Evolutionary conservation across 352 stramenopile genomes (phyloP).

Genomic region (Pythium periplocum): DNA sequence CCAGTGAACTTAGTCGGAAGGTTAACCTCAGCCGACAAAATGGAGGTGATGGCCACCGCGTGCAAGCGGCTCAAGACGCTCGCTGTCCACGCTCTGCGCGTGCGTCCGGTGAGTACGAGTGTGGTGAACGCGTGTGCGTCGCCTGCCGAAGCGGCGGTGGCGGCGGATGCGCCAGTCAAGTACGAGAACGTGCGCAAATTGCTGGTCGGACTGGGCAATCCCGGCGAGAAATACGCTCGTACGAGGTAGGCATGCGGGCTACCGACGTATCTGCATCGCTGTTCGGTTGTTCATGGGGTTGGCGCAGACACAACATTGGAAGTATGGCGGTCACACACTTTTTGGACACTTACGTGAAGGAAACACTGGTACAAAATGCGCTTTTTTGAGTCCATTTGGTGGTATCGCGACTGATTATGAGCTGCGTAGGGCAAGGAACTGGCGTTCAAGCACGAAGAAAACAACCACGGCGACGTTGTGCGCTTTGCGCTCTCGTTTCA

Average conservation of each 20-base stretch:
- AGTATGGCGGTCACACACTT: conserved; percentile 62
- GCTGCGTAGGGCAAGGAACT: conserved; percentile 32
- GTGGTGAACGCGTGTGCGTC: neutral
- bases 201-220: conserved; percentile 81
- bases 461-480: conserved; percentile 60
- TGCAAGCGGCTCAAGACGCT: conserved; percentile 21
- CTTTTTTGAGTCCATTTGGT: neutral
- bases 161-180: conserved; percentile 20
- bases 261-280: neutral
- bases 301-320: conserved; percentile 73
- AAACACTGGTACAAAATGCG: conserved; percentile 39
- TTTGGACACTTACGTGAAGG: conserved; percentile 50
- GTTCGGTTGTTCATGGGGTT: neutral
- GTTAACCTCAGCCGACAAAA: neutral
- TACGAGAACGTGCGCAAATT: conserved; percentile 77
- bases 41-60: conserved; percentile 7
- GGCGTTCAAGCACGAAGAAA: conserved; percentile 46
- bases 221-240: conserved; percentile 73
- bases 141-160: neutral
- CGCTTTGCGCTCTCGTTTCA: conserved; percentile 59
- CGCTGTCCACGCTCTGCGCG: conserved; percentile 9
- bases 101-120: conserved; percentile 4
- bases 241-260: conserved; percentile 37
- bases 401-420: too few relatives aligned
- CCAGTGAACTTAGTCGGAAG: neutral